Evolutionary conservation across 495 filamentous ascomycete genomes (phyloP), one percentile per base, ranked within the genome.

Genomic region (Hapsidospora chrysogenum): DNA sequence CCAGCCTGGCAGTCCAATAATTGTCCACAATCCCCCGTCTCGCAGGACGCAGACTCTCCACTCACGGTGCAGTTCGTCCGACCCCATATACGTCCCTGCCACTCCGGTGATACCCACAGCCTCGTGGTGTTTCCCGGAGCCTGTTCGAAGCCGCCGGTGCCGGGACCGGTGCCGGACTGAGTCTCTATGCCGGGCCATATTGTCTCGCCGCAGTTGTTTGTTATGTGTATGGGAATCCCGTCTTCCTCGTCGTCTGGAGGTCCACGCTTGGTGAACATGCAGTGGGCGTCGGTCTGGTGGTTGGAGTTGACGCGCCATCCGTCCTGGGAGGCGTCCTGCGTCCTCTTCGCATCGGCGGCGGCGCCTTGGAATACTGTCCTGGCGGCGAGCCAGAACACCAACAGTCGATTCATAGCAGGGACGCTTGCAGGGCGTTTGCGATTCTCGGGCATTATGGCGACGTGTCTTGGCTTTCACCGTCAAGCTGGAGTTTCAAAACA

Each of bases 21-120:
- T 10, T 76, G 74, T 33, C 66, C 63, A 45, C 82, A 87, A 48
- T 87, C 81, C 3, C 81, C 81, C 0, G 79, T 80, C 32, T 55
- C 41, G 49, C 82, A 86, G n/a, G 76, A 70, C 15, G 56, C 54
- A 10, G 54, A 75, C 16, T 61, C 61, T 16, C 51, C 52, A 48
- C 71, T 70, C 49, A 80, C 80, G 28, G 65, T 80, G 59, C 81
- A 87, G 51, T 87, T 86, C 16, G 81, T 85, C 33, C 81, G 59
- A 14, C 74, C 81, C 81, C 81, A 86, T 10, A 87, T 58, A 27
- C 82, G 70, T 4, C 81, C 81, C 42, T 79, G 71, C 82, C 81
- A 87, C 42, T 80, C 68, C 16, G 59, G 57, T 33, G 64, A 63
- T 29, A 87, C 76, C 14, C 53, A 70, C 29, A 80, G 51, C 29